Evolutionary conservation across 2,329 filamentous ascomycete genomes (phyloP).

Genomic region (Arthrinium phaeospermum): DNA sequence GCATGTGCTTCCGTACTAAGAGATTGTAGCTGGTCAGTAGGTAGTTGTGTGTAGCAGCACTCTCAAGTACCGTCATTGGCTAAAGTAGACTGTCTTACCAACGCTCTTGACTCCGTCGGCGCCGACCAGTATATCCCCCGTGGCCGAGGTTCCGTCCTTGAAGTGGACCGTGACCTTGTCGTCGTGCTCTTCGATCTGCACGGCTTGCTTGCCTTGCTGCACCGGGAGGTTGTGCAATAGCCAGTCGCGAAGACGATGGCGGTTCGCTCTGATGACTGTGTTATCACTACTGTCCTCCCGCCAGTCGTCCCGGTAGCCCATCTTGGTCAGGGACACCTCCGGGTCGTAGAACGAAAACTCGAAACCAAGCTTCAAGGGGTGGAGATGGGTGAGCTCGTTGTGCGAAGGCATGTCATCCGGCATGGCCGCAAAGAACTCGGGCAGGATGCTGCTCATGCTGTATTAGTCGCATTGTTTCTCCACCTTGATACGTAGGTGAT

Average conservation of each 20-base stretch:
- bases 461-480: neutral
- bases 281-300: neutral
- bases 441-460: slow-evolving; percentile 1
- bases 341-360: slow-evolving; percentile 25
- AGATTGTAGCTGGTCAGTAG: neutral
- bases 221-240: neutral
- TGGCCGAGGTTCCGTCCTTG: slow-evolving; percentile 14
- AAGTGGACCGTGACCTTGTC: slow-evolving; percentile 4
- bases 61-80: neutral
- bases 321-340: slow-evolving; percentile 18
- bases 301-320: slow-evolving; percentile 17
- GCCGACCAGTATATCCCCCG: slow-evolving; percentile 50
- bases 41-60: neutral
- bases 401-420: slow-evolving; percentile 26
- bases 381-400: slow-evolving; percentile 27
- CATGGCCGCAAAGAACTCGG: slow-evolving; percentile 10
- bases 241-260: neutral
- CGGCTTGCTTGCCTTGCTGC: neutral
- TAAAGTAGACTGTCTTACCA: slow-evolving; percentile 26
- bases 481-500: neutral
- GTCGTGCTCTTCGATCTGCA: neutral
- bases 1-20: slow-evolving; percentile 38
- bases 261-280: neutral
- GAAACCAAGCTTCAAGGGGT: slow-evolving; percentile 26
- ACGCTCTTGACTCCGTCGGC: slow-evolving; percentile 49